Conservation (phyloP, 345 rosid genomes). For the Punica granatum region DNA sequence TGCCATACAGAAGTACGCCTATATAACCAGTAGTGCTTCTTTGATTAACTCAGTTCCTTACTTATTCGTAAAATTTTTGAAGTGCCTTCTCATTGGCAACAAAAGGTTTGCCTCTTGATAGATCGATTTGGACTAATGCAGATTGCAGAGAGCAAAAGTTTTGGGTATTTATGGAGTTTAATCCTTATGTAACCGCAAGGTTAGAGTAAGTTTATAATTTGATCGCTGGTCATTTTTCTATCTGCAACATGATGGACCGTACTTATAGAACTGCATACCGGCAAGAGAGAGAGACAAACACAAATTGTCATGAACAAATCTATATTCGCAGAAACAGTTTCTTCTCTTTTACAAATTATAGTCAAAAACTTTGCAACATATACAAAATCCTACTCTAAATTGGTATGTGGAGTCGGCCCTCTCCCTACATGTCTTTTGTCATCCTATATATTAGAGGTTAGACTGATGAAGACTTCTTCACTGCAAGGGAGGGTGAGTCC, state of each 20-base stretch:
- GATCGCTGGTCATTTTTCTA: too few relatives aligned
- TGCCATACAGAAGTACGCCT: neutral
- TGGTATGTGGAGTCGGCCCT: neutral
- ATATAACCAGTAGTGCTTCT: neutral
- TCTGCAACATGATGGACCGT: neutral
- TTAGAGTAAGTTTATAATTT: too few relatives aligned
- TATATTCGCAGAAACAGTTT: too few relatives aligned
- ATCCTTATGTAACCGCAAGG: too few relatives aligned
- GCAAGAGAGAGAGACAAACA: neutral
- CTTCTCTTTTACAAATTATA: neutral
- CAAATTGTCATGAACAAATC: neutral
- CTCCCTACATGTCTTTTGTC: neutral
- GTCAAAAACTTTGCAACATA: neutral
- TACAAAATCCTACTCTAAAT: neutral
- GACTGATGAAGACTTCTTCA: conserved; percentile 21
- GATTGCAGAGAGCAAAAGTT: too few relatives aligned
- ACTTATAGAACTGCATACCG: neutral
- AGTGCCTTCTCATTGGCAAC: neutral
- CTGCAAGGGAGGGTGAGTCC: conserved; percentile 42
- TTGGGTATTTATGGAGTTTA: too few relatives aligned
- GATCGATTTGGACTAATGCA: neutral
- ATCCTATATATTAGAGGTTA: conserved; percentile 14
- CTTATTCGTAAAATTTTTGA: too few relatives aligned
- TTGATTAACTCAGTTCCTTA: neutral
- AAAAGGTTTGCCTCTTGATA: neutral